These are phyloP conservation scores for Bonia amplexicaulis DNA, from an alignment of 176 grass and related monocot genomes.

Conservation along the genomic window DNA sequence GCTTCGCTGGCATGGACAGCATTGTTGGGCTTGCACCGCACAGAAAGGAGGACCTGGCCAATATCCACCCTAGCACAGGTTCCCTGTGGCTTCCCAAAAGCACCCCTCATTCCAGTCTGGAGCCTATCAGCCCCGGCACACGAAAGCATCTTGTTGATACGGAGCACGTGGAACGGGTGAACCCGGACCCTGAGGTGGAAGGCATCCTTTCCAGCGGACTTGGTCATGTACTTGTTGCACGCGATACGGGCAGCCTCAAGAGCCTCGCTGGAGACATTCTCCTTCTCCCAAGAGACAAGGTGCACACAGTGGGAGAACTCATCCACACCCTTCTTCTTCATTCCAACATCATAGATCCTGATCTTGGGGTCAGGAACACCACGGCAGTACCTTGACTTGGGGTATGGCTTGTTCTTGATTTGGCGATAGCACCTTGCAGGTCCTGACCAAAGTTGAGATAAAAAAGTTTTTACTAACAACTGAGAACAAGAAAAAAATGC, in stretches of 20 bases:
- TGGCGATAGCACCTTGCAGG: constrained; percentile 75
- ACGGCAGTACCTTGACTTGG: constrained; percentile 80
- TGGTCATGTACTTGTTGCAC: constrained; percentile 86
- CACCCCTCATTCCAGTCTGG: constrained; percentile 91
- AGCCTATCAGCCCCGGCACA: constrained; percentile 86
- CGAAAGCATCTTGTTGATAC: constrained; percentile 85
- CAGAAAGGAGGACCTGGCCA: constrained; percentile 67
- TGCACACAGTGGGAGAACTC: constrained; percentile 68
- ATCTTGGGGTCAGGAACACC: constrained; percentile 82
- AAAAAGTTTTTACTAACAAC: background rate
- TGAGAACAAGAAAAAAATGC: background rate
- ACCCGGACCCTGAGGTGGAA: constrained; percentile 74
- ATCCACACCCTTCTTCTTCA: constrained; percentile 74
- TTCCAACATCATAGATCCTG: constrained; percentile 78
- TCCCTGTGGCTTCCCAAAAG: constrained; percentile 73
- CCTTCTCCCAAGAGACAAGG: constrained; percentile 77
- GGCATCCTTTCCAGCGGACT: constrained; percentile 64
- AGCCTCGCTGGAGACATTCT: constrained; percentile 77
- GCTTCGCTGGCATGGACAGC: constrained; percentile 52
- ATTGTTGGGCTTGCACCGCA: constrained; percentile 63
- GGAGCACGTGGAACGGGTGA: constrained; percentile 69
- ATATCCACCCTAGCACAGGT: constrained; percentile 59
- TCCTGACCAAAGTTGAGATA: constrained; percentile 20
- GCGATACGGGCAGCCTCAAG: constrained; percentile 84
- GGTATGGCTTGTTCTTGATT: constrained; percentile 84